Percentiles rank a stretch among this genome's conserved stretches.
Conservation (phyloP, 331 rosid species). For the Acacia pycnantha region DNA sequence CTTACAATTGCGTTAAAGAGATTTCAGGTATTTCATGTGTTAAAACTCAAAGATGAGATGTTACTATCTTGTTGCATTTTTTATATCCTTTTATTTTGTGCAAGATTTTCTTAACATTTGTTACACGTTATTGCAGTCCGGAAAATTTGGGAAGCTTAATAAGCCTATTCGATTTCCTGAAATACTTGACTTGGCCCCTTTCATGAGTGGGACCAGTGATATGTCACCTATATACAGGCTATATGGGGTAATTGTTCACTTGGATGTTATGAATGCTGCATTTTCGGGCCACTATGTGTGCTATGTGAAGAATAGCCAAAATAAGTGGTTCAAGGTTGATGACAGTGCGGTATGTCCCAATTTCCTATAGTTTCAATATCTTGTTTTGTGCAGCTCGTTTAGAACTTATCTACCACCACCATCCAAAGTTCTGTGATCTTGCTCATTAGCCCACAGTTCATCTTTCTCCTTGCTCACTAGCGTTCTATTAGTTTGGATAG, state of each 20-base stretch:
- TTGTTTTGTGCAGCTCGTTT: neutral
- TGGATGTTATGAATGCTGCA: conserved; percentile 90
- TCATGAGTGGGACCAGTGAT: conserved; percentile 89
- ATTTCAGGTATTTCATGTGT: conserved; percentile 68
- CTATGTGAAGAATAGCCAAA: conserved; percentile 81
- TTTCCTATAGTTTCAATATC: conserved; percentile 22
- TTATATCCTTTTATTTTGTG: neutral
- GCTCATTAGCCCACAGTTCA: neutral
- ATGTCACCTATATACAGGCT: conserved; percentile 80
- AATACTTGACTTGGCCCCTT: conserved; percentile 83
- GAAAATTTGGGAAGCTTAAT: conserved; percentile 95
- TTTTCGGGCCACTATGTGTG: conserved; percentile 98
- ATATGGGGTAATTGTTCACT: conserved; percentile 89
- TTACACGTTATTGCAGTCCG: conserved; percentile 58
- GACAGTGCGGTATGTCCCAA: conserved; percentile 75
- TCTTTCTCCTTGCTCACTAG: neutral
- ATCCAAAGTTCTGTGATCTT: conserved; percentile 2
- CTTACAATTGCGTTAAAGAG: conserved; percentile 95
- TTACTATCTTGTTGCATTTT: conserved; percentile 12
- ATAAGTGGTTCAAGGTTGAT: conserved; percentile 97
- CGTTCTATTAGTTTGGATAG: neutral
- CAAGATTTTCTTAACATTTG: neutral
- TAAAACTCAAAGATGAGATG: conserved; percentile 15
- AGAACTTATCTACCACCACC: neutral
- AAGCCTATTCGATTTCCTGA: conserved; percentile 87